Percentiles rank a stretch among this genome's conserved stretches.
These are phyloP conservation scores for Dunaliella primolecta DNA, from an alignment of 139 green algal genomes.

Conservation along the genomic window DNA sequence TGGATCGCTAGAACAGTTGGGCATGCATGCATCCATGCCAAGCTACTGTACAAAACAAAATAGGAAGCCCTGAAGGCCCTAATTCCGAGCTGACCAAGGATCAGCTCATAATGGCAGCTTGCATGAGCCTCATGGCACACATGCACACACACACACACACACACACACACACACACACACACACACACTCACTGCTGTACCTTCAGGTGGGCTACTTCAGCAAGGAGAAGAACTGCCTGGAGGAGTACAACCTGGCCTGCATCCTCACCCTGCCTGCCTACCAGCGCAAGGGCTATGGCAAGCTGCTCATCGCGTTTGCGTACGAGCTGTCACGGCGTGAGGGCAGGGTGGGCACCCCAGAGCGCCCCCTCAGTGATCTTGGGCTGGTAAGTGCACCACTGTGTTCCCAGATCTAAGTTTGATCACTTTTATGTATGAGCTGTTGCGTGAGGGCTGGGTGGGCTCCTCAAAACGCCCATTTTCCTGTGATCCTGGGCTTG, in stretches of 20 bases:
- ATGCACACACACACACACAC: not conserved
- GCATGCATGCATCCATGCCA: no score
- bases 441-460: constrained; percentile 80
- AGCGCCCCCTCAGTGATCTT: constrained; percentile 94
- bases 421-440: constrained; percentile 94
- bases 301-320: constrained; percentile 95
- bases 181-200: not conserved
- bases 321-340: constrained; percentile 96
- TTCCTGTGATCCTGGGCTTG: constrained; percentile 90
- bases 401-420: not conserved
- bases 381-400: constrained; percentile 62
- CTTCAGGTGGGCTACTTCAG: constrained; percentile 85
- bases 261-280: constrained; percentile 97
- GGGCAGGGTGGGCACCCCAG: constrained; percentile 83
- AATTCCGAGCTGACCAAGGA: no score
- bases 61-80: no score
- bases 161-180: not conserved
- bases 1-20: no score
- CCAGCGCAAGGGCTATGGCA: constrained; percentile 97
- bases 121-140: no score
- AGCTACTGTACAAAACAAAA: no score
- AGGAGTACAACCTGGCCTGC: constrained; percentile 97
- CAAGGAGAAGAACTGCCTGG: constrained; percentile 84
- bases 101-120: no score
- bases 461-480: constrained; percentile 95